Evolutionary conservation across 352 stramenopile species (phyloP).

Genomic region (Pythium periplocum): DNA sequence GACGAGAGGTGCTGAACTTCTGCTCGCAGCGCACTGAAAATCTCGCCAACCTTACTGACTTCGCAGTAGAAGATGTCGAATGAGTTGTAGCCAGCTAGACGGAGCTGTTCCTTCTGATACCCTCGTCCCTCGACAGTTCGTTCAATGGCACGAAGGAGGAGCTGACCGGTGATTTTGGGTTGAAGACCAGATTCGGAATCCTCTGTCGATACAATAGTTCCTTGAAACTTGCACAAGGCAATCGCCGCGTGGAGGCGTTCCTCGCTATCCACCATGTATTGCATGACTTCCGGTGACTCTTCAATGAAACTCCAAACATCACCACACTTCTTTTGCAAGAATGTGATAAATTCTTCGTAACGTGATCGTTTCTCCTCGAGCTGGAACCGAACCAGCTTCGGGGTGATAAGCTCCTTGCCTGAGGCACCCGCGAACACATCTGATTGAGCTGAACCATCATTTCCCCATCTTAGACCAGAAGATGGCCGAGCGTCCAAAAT

Average conservation of each 20-base stretch:
- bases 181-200: conserved; percentile 15
- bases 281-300: conserved; percentile 41
- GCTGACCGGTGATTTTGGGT: conserved; percentile 42
- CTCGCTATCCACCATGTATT: conserved; percentile 57
- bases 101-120: conserved; percentile 75
- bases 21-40: conserved; percentile 50
- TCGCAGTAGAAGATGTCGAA: conserved; percentile 89
- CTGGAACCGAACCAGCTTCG: conserved; percentile 83
- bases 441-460: conserved; percentile 16
- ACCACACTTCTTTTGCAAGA: conserved; percentile 56
- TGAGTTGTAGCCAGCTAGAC: conserved; percentile 73
- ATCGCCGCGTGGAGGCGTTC: conserved; percentile 76
- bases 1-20: conserved; percentile 51
- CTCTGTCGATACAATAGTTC: conserved; percentile 36
- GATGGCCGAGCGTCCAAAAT: conserved; percentile 79
- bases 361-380: conserved; percentile 72
- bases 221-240: conserved; percentile 71
- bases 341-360: conserved; percentile 54
- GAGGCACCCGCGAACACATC: conserved; percentile 8
- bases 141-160: conserved; percentile 74
- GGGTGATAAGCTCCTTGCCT: conserved; percentile 38
- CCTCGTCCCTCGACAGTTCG: conserved; percentile 64
- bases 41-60: conserved; percentile 70
- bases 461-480: conserved; percentile 77
- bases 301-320: conserved; percentile 59